These are phyloP conservation scores for Trametes cinnabarina DNA, from an alignment of 768 basidiomycete species.

Conservation along the genomic window DNA sequence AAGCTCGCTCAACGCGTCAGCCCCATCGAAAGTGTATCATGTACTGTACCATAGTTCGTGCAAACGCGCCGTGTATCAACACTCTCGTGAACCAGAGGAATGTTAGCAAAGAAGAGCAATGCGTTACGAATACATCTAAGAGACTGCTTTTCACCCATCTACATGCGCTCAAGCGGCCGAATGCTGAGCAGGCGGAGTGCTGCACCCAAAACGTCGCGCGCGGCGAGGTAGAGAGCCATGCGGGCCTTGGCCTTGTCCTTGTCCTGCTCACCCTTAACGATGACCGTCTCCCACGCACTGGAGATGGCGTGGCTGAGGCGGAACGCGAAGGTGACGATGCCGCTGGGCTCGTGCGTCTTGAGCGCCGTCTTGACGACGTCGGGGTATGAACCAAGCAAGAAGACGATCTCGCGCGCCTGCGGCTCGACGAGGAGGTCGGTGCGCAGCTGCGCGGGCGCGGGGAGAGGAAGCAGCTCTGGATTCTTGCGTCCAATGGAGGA, in stretches of 20 bases:
- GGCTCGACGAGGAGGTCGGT: slow-evolving; percentile 65
- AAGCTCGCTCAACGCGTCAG: not conserved
- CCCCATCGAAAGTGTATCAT: not conserved
- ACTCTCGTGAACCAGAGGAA: too few relatives aligned
- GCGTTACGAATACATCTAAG: slow-evolving; percentile 12
- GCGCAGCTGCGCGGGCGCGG: slow-evolving; percentile 64
- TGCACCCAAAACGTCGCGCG: slow-evolving; percentile 84
- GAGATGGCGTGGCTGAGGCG: slow-evolving; percentile 84
- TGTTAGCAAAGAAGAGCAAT: too few relatives aligned
- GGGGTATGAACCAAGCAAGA: slow-evolving; percentile 88
- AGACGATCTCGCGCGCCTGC: slow-evolving; percentile 80
- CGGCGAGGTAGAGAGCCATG: slow-evolving; percentile 85
- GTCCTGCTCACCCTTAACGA: slow-evolving; percentile 82
- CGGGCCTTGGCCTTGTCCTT: slow-evolving; percentile 75
- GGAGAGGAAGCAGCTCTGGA: slow-evolving; percentile 79
- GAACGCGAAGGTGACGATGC: slow-evolving; percentile 89
- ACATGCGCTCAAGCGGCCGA: slow-evolving; percentile 93
- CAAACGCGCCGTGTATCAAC: too few relatives aligned
- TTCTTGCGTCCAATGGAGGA: slow-evolving; percentile 91
- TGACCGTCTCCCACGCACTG: slow-evolving; percentile 87
- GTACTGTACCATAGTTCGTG: not conserved
- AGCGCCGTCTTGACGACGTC: slow-evolving; percentile 86
- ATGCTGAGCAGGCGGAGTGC: slow-evolving; percentile 88
- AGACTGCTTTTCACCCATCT: slow-evolving; percentile 18
- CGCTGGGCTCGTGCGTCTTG: slow-evolving; percentile 84